Evolutionary conservation across 257 asterid species (phyloP).

Genomic region (Solanum etuberosum): DNA sequence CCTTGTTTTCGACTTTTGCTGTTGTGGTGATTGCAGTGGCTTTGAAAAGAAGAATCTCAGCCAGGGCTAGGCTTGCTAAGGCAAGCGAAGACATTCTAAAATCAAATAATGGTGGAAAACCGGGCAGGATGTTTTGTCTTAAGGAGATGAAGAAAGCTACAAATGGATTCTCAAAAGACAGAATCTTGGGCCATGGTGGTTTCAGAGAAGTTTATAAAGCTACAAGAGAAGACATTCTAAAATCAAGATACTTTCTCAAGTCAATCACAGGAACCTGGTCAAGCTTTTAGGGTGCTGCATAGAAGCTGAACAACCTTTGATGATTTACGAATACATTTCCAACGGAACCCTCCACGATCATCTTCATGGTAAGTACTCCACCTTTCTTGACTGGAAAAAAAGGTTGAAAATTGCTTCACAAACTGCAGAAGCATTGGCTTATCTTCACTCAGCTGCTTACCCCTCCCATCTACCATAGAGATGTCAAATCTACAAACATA

Average conservation of each 20-base stretch:
- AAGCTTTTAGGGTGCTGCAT: slow-evolving; percentile 29
- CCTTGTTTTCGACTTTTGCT: not conserved
- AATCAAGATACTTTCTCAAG: slow-evolving; percentile 39
- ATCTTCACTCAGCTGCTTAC: slow-evolving; percentile 32
- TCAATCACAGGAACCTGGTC: slow-evolving; percentile 33
- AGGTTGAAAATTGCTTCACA: slow-evolving; percentile 24
- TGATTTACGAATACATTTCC: slow-evolving; percentile 27
- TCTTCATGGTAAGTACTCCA: slow-evolving; percentile 15
- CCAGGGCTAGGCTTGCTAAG: slow-evolving; percentile 15
- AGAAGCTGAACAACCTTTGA: slow-evolving; percentile 29
- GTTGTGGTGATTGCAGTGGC: slow-evolving; percentile 2
- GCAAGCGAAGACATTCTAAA: slow-evolving; percentile 26
- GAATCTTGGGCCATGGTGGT: slow-evolving; percentile 29
- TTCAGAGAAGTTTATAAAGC: slow-evolving; percentile 32
- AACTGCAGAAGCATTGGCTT: slow-evolving; percentile 31
- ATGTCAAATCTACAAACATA: slow-evolving; percentile 35
- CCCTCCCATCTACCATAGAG: slow-evolving; percentile 37
- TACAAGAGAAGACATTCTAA: no score
- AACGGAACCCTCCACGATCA: slow-evolving; percentile 33
- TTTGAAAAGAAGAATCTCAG: slow-evolving; percentile 2
- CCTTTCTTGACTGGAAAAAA: slow-evolving; percentile 18
- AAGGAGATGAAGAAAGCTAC: slow-evolving; percentile 33
- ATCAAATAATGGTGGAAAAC: slow-evolving; percentile 14
- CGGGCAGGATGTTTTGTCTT: slow-evolving; percentile 18
- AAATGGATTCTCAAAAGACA: slow-evolving; percentile 19